A percentile compares a stretch with the other conserved stretches of the same genome.
Evolutionary conservation across 2,329 filamentous ascomycete genomes (phyloP).

Genomic region (Emydomyces testavorans): DNA sequence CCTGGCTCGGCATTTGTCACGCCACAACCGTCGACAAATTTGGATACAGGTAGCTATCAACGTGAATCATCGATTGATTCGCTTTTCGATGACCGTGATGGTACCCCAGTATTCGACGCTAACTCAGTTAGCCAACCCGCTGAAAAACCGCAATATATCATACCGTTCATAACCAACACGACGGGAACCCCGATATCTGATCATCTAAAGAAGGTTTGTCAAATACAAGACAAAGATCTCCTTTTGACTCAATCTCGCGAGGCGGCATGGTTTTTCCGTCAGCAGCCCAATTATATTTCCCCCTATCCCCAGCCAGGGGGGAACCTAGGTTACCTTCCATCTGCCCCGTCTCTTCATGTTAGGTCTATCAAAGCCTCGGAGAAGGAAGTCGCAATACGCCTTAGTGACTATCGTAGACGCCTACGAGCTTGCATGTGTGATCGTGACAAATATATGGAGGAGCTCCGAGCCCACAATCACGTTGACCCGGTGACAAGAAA

Average conservation of each 20-base stretch:
- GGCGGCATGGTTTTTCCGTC: slow-evolving; percentile 17
- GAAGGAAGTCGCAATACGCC: slow-evolving; percentile 18
- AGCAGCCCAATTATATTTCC: slow-evolving; percentile 22
- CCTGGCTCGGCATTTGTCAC: neutral
- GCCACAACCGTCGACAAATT: neutral
- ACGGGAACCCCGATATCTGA: slow-evolving; percentile 3
- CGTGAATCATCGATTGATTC: slow-evolving; percentile 12
- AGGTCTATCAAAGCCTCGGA: slow-evolving; percentile 22
- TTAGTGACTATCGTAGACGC: slow-evolving; percentile 19
- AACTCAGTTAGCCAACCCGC: neutral
- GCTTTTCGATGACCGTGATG: slow-evolving; percentile 8
- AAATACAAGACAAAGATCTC: slow-evolving; percentile 19
- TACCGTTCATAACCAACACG: neutral
- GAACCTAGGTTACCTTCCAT: slow-evolving; percentile 24
- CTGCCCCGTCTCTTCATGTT: slow-evolving; percentile 23
- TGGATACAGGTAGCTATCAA: neutral
- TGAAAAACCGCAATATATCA: neutral
- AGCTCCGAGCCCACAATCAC: slow-evolving; percentile 18
- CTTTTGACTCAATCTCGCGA: slow-evolving; percentile 20
- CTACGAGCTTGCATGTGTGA: slow-evolving; percentile 15
- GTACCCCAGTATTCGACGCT: neutral
- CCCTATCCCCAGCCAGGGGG: slow-evolving; percentile 25
- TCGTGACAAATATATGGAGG: slow-evolving; percentile 23
- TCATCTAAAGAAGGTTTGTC: slow-evolving; percentile 18
- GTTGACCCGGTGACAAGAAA: slow-evolving; percentile 25